Base-by-base conservation (phyloP, 2,329 filamentous ascomycete genomes). In the Cryphonectria carpinicola region DNA sequence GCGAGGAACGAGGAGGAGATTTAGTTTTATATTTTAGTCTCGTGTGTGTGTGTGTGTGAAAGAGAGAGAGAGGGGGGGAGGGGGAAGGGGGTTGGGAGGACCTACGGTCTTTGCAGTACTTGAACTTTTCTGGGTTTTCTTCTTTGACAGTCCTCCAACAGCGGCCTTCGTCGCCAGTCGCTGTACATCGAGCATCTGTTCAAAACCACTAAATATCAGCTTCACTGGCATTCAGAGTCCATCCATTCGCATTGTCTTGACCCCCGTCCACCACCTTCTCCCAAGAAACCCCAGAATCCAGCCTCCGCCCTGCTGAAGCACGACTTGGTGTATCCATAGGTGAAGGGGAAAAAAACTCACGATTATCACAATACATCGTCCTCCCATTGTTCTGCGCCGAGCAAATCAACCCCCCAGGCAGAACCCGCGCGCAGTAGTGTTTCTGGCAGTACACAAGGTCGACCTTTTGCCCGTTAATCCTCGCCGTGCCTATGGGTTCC, bases 61-160 rank as follows among this genome's bases (percentile, higher is more conserved):
- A 6, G 52, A 17, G 41, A 28, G 14, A 4, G 4, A 7, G 22
- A 7, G 28, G 3, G 13, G 1, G 41, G 19, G 39, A 41, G 39
- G 25, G 4, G 11, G 8, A 19, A 17, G 49, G 35, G 19, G 43
- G 11, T 28, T 28, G 25, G 41, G 14, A 43, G n/a, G 4, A 73
- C 75, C 64, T 64, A 77, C 75, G 76, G 14, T 74, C 73, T 14
- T 66, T 68, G 66, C 76, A 77, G 32, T 71, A 76, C 28, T 70
- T 70, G 60, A 68, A 77, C 49, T 63, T 71, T 19, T 66, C 65
- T n/a, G 76, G 76, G 41, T 76, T 70, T 0, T 71, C 71, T 14
- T 74, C 70, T 70, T 74, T 76, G 19, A 77, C 73, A 14, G 66
- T 66, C 52, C 70, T 72, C n/a, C 39, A 66, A 62, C 76, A 77